Evolutionary conservation across 129 eudicot genomes (phyloP).

Genomic region (Ambrosia trifida): DNA sequence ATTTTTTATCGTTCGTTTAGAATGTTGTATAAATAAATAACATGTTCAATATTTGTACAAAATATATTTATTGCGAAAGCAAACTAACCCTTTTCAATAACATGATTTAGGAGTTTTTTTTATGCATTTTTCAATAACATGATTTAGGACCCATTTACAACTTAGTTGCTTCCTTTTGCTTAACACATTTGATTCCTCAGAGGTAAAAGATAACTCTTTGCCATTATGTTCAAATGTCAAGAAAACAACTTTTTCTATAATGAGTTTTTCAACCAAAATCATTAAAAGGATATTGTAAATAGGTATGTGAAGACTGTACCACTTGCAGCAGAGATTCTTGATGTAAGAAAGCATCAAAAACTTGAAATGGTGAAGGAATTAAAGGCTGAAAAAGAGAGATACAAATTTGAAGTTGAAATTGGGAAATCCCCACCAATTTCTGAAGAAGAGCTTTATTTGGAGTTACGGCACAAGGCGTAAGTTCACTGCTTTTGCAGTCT

Average conservation of each 20-base stretch:
- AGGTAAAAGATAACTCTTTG: background rate
- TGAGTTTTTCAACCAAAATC: background rate
- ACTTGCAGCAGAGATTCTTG: conserved; percentile 90
- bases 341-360: conserved; percentile 78
- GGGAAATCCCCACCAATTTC: conserved; percentile 96
- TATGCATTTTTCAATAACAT: too few species aligned
- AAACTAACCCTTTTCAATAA: too few species aligned
- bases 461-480: conserved; percentile 90
- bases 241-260: background rate
- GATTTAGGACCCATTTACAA: too few species aligned
- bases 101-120: too few species aligned
- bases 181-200: background rate
- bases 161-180: background rate
- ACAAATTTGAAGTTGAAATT: conserved; percentile 81
- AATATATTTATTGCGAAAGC: background rate
- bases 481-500: conserved; percentile 17
- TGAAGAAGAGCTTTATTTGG: conserved; percentile 78
- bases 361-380: conserved; percentile 89
- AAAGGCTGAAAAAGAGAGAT: conserved; percentile 67
- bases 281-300: conserved; percentile 20
- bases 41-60: background rate
- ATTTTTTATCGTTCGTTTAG: background rate
- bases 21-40: background rate
- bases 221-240: background rate
- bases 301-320: conserved; percentile 97